phyloP scores from a whole-genome alignment of 2,329 filamentous ascomycete species.

The Penicillium olsonii region DNA sequence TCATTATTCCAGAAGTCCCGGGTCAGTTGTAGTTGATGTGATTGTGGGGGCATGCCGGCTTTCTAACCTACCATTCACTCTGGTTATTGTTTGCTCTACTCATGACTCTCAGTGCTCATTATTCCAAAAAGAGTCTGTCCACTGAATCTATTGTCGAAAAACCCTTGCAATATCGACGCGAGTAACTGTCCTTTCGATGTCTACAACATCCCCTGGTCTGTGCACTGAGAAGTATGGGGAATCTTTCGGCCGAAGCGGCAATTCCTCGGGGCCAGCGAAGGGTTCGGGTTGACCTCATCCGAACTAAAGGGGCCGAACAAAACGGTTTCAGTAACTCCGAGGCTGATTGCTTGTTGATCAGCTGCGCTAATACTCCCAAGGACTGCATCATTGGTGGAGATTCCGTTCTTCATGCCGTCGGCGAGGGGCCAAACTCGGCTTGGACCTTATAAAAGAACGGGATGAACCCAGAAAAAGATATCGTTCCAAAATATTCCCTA shows the following conservation, averaged over 20 bases:
- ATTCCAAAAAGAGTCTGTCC: no score
- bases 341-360: not conserved
- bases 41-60: not conserved
- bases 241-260: slow-evolving; percentile 1
- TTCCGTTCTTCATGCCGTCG: not conserved
- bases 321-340: not conserved
- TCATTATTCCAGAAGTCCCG: not conserved
- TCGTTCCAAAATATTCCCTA: not conserved
- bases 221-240: not conserved
- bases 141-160: no score
- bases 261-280: not conserved
- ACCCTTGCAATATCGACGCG: no score
- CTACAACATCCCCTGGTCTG: not conserved
- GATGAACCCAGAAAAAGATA: not conserved
- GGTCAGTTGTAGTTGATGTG: not conserved
- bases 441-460: not conserved
- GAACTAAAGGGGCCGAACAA: not conserved
- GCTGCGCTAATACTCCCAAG: not conserved
- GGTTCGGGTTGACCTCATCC: not conserved
- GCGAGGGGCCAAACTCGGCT: not conserved
- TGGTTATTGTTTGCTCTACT: no score
- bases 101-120: no score
- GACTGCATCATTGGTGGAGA: not conserved
- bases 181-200: no score
- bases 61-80: no score